Conservation (phyloP, 805 yeast species). For the Metschnikowia dekortorum region DNA sequence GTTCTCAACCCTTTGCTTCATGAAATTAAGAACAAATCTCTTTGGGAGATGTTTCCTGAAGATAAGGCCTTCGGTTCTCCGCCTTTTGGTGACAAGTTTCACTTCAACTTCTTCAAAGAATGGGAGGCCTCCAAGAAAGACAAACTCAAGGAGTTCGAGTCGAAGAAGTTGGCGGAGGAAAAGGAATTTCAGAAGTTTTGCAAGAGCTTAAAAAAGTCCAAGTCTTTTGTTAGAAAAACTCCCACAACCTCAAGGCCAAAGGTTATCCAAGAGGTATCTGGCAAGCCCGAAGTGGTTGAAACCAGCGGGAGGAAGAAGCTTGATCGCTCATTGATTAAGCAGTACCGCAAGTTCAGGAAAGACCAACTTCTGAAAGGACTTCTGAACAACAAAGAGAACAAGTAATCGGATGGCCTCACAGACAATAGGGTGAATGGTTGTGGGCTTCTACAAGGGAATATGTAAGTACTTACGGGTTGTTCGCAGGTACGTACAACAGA, state of each 20-base stretch:
- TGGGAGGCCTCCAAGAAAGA: conserved; percentile 31
- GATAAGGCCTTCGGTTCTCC: conserved; percentile 31
- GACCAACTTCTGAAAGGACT: conserved; percentile 9
- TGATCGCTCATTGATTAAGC: conserved; percentile 31
- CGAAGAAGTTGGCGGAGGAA: conserved; percentile 17
- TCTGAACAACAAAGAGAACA: conserved; percentile 11
- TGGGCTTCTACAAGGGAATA: neutral
- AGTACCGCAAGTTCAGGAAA: conserved; percentile 21
- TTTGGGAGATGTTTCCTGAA: conserved; percentile 37
- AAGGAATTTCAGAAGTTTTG: conserved; percentile 21
- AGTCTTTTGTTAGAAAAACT: conserved; percentile 22
- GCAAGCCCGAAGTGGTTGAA: neutral
- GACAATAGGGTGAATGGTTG: neutral
- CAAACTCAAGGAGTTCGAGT: conserved; percentile 17
- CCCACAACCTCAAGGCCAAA: conserved; percentile 1
- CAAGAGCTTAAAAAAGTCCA: conserved; percentile 18
- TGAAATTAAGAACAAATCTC: conserved; percentile 35
- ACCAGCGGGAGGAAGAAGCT: conserved; percentile 30
- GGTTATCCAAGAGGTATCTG: neutral
- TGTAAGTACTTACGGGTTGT: neutral
- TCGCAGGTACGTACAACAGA: too few species aligned
- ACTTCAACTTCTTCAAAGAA: conserved; percentile 27
- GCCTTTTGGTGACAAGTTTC: conserved; percentile 27
- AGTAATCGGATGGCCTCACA: neutral
- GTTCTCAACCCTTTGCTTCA: conserved; percentile 31